Evolutionary conservation across 164 flowering plant species (phyloP).

Genomic region (Tinospora cordifolia): DNA sequence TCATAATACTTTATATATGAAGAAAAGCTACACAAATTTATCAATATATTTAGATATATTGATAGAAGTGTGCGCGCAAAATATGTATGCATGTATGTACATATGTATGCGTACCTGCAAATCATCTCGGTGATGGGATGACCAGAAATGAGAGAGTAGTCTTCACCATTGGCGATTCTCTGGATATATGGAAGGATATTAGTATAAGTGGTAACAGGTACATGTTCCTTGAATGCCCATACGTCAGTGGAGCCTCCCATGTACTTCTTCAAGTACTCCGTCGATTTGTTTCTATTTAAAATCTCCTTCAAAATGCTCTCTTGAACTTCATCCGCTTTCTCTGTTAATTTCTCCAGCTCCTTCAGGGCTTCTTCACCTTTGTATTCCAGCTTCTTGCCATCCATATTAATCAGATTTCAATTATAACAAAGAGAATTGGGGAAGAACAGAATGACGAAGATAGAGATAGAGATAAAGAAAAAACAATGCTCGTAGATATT

Average conservation of each 20-base stretch:
- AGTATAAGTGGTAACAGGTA: constrained; percentile 57
- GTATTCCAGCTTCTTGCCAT: constrained; percentile 65
- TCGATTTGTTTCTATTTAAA: constrained; percentile 35
- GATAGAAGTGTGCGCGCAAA: background rate
- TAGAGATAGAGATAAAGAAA: background rate
- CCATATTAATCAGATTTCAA: constrained; percentile 25
- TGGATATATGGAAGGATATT: constrained; percentile 54
- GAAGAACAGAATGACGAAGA: background rate
- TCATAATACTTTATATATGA: background rate
- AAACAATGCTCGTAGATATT: background rate
- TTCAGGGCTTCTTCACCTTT: constrained; percentile 57
- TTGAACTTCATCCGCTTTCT: constrained; percentile 50
- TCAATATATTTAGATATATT: background rate
- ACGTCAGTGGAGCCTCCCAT: constrained; percentile 37
- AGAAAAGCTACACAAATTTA: no score
- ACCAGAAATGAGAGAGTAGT: constrained; percentile 47
- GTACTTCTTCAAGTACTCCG: constrained; percentile 58
- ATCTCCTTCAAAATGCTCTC: constrained; percentile 47
- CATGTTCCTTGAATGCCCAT: constrained; percentile 32
- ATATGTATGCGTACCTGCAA: constrained; percentile 42
- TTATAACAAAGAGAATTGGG: background rate
- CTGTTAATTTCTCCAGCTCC: constrained; percentile 51
- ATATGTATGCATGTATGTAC: no score
- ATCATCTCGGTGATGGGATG: constrained; percentile 70
- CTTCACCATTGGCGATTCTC: constrained; percentile 65